These are phyloP conservation scores for Pythium apleroticum DNA, from an alignment of 352 stramenopile species.

Conservation along the genomic window DNA sequence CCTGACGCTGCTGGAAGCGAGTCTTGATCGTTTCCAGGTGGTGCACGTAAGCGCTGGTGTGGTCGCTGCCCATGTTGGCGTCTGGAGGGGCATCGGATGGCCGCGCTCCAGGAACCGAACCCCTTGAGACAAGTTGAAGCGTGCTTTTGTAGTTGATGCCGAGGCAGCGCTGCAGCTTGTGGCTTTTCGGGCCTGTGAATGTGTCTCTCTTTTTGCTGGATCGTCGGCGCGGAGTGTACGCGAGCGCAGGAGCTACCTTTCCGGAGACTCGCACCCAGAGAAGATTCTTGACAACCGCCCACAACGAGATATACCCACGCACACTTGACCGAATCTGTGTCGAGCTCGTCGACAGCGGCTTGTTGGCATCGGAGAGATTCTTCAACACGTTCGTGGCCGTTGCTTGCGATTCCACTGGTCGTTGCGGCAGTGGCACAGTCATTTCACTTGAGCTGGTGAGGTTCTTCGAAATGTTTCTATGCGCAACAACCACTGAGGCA, in stretches of 20 bases:
- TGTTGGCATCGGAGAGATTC: background rate
- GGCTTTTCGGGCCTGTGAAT: background rate
- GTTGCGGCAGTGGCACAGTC: background rate
- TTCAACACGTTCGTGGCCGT: background rate
- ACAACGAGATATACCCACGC: constrained; percentile 3
- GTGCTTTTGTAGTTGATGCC: constrained; percentile 3
- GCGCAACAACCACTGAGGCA: background rate
- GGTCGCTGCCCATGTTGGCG: background rate
- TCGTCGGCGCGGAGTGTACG: background rate
- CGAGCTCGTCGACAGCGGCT: too few species aligned
- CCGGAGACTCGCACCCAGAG: constrained; percentile 10
- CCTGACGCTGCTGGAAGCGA: constrained; percentile 23
- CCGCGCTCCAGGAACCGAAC: background rate
- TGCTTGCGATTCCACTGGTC: background rate
- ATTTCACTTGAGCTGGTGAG: constrained; percentile 2
- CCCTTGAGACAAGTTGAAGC: background rate
- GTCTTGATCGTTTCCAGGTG: constrained; percentile 30
- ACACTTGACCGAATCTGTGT: constrained; percentile 12
- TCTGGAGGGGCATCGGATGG: background rate
- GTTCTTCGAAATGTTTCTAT: constrained; percentile 15
- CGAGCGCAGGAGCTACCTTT: constrained; percentile 12
- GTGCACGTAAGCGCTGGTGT: constrained; percentile 15
- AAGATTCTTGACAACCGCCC: background rate
- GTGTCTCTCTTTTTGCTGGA: constrained; percentile 1
- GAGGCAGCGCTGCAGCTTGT: constrained; percentile 19